Evolutionary conservation across 2,329 filamentous ascomycete genomes (phyloP), one percentile per base, ranked within the genome.

Genomic region (Trichoderma pleuroti): DNA sequence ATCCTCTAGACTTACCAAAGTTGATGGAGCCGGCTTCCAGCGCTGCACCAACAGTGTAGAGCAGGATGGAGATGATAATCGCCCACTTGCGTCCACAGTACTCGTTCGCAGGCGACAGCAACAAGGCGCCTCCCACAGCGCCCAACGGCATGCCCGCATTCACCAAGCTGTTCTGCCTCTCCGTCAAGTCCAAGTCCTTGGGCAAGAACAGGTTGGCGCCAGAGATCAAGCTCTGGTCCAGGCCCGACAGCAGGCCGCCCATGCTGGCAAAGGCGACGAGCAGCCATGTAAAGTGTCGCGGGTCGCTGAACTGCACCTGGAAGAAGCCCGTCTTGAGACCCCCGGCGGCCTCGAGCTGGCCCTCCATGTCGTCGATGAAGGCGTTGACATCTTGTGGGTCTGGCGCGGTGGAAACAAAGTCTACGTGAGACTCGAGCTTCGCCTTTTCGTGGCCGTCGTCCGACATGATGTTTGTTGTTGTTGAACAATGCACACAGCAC

Each of bases 181-280:
- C 80, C 5, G 85, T 81, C 36, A 93, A 83, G 28, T 81, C 76
- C 1, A 93, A 82, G 57, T 89, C 88, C 0, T 78, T 74, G 3
- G 91, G 91, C 57, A 93, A 82, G 77, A 87, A 91, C 5, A 93
- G 82, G 75, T 91, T 90, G 63, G 91, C 91, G 66, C 91, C 91
- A 14, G 87, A 90, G 75, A 93, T 93, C 70, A 93, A 82, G 59
- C 88, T 91, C 80, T 93, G 91, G 76, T 93, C 91, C 24, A 93
- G 84, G 72, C 91, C 91, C 1, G 89, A 92, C 0, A 93, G 86
- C 26, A 93, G 82, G 77, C 91, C 91, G 63, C 91, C 91, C 89
- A 93, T 91, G 18, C 88, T 91, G n/a, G 91, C 91, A 74, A 93
- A 93, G 1, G 85, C 88, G 57, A 92, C 89, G 16, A 92, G 84